A percentile compares a stretch with the other conserved stretches of the same genome.
phyloP scores from a whole-genome alignment of 2,329 filamentous ascomycete genomes.

The Lecanoromycetidae sp. region DNA sequence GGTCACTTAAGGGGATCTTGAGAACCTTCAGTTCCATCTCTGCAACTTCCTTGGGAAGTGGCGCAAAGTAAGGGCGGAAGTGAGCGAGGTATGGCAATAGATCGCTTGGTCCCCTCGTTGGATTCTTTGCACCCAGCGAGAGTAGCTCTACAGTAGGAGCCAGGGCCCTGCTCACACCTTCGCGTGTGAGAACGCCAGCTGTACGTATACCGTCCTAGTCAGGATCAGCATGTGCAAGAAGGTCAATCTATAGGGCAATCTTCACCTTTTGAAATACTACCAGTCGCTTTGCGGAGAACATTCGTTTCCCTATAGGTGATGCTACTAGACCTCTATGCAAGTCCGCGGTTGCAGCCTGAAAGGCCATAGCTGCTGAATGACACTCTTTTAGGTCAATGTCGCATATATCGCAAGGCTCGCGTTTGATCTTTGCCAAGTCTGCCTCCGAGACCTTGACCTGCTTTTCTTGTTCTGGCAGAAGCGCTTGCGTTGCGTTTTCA shows the following conservation, averaged over 20 bases:
- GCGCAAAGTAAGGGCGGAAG: slow-evolving; percentile 56
- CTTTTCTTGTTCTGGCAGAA: slow-evolving; percentile 91
- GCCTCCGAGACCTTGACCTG: slow-evolving; percentile 85
- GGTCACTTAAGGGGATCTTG: slow-evolving; percentile 60
- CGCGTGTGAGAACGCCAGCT: slow-evolving; percentile 65
- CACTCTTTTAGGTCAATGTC: slow-evolving; percentile 68
- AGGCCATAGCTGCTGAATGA: slow-evolving; percentile 71
- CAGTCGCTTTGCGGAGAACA: slow-evolving; percentile 64
- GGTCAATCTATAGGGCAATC: slow-evolving; percentile 10
- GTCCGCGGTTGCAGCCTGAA: slow-evolving; percentile 65
- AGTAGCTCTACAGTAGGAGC: slow-evolving; percentile 64
- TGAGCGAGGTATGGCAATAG: slow-evolving; percentile 67
- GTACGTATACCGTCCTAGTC: slow-evolving; percentile 64
- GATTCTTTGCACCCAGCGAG: slow-evolving; percentile 58
- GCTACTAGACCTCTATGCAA: slow-evolving; percentile 63
- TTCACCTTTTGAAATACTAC: slow-evolving; percentile 62
- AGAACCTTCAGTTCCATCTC: slow-evolving; percentile 57
- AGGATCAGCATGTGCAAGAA: slow-evolving; percentile 18
- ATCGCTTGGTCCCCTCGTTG: slow-evolving; percentile 67
- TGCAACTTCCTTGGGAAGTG: slow-evolving; percentile 52
- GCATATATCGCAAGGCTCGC: slow-evolving; percentile 71
- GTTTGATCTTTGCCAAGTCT: slow-evolving; percentile 78
- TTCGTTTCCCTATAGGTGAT: slow-evolving; percentile 71
- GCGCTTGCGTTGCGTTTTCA: slow-evolving; percentile 89
- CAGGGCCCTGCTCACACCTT: slow-evolving; percentile 56